Evolutionary conservation across 2,329 filamentous ascomycete species (phyloP).

Genomic region (Aureobasidium namibiae): DNA sequence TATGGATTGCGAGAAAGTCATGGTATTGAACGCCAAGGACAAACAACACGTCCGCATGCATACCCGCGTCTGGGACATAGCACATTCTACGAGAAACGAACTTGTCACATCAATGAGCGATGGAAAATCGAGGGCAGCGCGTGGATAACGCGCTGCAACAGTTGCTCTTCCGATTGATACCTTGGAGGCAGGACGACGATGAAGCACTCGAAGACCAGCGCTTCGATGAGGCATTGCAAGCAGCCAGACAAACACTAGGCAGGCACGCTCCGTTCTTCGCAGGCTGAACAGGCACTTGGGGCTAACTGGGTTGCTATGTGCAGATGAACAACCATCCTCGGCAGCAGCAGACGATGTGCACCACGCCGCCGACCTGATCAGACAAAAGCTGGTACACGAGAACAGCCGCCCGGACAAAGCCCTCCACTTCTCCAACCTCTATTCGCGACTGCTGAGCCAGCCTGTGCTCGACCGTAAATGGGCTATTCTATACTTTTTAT

Average conservation of each 20-base stretch:
- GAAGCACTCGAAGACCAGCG: slow-evolving; percentile 61
- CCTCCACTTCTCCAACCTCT: slow-evolving; percentile 80
- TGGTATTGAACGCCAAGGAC: not conserved
- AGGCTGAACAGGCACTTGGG: slow-evolving; percentile 29
- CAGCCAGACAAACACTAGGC: slow-evolving; percentile 41
- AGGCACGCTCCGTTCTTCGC: slow-evolving; percentile 19
- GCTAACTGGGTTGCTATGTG: slow-evolving; percentile 22
- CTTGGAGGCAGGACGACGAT: slow-evolving; percentile 49
- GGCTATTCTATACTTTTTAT: slow-evolving; percentile 87
- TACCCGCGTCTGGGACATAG: not conserved
- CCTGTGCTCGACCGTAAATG: slow-evolving; percentile 93
- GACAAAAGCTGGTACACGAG: slow-evolving; percentile 72
- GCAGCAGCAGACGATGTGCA: slow-evolving; percentile 66
- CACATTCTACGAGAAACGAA: not conserved
- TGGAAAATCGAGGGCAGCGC: slow-evolving; percentile 40
- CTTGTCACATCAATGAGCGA: slow-evolving; percentile 1
- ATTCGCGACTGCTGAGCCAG: slow-evolving; percentile 79
- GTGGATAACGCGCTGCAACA: slow-evolving; percentile 72
- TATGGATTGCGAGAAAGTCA: not conserved
- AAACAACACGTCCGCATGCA: slow-evolving; percentile 8
- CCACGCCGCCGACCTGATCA: slow-evolving; percentile 88
- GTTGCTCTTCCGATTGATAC: slow-evolving; percentile 67
- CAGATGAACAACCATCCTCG: slow-evolving; percentile 35
- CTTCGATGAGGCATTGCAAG: slow-evolving; percentile 53
- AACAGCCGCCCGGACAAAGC: slow-evolving; percentile 68